A percentile compares a stretch with the other conserved stretches of the same genome.
Evolutionary conservation across 208 protist species (phyloP).

Genomic region (Crithidia thermophila): DNA sequence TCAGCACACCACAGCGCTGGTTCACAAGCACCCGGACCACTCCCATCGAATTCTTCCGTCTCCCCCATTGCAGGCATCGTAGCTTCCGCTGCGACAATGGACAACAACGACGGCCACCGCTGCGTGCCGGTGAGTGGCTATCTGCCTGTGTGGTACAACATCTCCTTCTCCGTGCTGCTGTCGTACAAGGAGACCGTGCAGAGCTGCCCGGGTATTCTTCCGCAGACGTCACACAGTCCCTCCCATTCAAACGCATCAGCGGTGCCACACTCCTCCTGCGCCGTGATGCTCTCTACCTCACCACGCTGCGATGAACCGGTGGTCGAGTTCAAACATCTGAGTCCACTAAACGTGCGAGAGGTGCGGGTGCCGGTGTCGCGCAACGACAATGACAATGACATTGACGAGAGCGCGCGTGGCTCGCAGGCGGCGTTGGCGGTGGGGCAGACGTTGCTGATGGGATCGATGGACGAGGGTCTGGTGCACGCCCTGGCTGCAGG

Average conservation of each 20-base stretch:
- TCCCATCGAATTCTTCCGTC: too few relatives aligned
- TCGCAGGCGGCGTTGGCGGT: constrained; percentile 10
- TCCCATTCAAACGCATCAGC: too few relatives aligned
- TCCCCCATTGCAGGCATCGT: too few relatives aligned
- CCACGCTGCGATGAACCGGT: constrained; percentile 23
- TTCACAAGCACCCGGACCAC: too few relatives aligned
- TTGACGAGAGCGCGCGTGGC: background rate
- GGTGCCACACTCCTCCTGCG: constrained; percentile 12
- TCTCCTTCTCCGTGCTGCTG: constrained; percentile 46
- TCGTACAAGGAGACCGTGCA: constrained; percentile 3
- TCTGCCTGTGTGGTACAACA: constrained; percentile 53
- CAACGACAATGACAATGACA: background rate
- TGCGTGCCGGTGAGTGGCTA: constrained; percentile 49
- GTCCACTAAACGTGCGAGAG: background rate
- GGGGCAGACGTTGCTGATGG: constrained; percentile 10
- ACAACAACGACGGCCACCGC: constrained; percentile 20
- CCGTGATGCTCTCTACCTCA: constrained; percentile 16
- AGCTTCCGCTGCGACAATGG: background rate
- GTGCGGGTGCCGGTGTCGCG: background rate
- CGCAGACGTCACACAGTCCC: too few relatives aligned
- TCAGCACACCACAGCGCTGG: too few relatives aligned
- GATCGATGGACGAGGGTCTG: constrained; percentile 11
- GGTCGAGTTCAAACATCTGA: constrained; percentile 9
- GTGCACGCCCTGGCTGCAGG: background rate
- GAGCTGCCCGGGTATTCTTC: constrained; percentile 15